Evolutionary conservation across 192 early-diverging fungal species (phyloP).

Genomic region (Entomortierella chlamydospora): DNA sequence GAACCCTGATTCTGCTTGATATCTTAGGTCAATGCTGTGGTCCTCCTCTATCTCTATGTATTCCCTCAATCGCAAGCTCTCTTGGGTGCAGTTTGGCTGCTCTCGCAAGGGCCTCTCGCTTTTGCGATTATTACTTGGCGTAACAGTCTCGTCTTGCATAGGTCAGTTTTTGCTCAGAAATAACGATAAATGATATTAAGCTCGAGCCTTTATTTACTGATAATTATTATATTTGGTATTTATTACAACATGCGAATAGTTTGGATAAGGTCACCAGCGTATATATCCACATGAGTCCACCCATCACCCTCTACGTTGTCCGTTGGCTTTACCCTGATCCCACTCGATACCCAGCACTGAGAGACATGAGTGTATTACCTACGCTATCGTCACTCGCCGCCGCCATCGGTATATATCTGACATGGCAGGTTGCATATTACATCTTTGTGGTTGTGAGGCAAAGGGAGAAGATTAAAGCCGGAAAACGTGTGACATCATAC

Average conservation of each 20-base stretch:
- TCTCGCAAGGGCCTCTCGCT: conserved; percentile 74
- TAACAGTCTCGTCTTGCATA: conserved; percentile 54
- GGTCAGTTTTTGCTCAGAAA: conserved; percentile 9
- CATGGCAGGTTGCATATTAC: conserved; percentile 48
- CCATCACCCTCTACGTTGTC: conserved; percentile 65
- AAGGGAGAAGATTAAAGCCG: conserved; percentile 41
- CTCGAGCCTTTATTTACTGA: not conserved
- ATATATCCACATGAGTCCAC: conserved; percentile 73
- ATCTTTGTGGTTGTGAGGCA: conserved; percentile 38
- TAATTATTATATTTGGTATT: not conserved
- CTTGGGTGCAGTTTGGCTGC: conserved; percentile 43
- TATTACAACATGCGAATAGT: conserved; percentile 52
- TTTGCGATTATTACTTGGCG: conserved; percentile 75
- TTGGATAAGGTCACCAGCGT: conserved; percentile 77
- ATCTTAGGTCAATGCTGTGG: conserved; percentile 63
- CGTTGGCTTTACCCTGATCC: conserved; percentile 67
- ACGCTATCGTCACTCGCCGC: conserved; percentile 18
- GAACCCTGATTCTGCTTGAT: not conserved
- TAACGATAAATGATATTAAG: not conserved
- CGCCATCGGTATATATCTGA: conserved; percentile 42
- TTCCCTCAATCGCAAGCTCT: conserved; percentile 55
- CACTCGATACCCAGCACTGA: conserved; percentile 58
- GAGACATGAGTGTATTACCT: conserved; percentile 43
- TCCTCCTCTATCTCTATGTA: conserved; percentile 65
- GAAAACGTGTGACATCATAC: conserved; percentile 67